phyloP scores from a whole-genome alignment of 169 alveolate genomes.

The Miamiensis avidus region DNA sequence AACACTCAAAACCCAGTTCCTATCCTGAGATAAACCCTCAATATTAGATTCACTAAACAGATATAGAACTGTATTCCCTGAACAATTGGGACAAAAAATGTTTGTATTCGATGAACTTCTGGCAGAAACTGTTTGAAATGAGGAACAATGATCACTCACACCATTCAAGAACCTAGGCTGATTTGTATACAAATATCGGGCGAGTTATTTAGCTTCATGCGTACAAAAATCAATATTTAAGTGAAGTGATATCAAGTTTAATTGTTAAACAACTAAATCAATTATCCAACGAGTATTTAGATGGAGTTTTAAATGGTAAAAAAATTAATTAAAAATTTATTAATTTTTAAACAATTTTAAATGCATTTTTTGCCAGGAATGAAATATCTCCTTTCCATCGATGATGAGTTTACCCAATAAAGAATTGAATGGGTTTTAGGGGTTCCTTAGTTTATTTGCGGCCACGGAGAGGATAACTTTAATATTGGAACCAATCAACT shows the following conservation, averaged over 20 bases:
- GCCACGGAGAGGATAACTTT: too few relatives aligned
- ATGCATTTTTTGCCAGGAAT: background rate
- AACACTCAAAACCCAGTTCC: background rate
- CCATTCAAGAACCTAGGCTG: slow-evolving; percentile 15
- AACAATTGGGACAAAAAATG: slow-evolving; percentile 14
- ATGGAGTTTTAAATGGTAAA: slow-evolving; percentile 29
- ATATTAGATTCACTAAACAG: slow-evolving; percentile 17
- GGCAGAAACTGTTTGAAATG: slow-evolving; percentile 13
- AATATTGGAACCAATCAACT: too few relatives aligned
- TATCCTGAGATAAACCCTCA: slow-evolving; percentile 28
- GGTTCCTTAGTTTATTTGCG: slow-evolving; percentile 24
- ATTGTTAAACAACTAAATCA: slow-evolving; percentile 30
- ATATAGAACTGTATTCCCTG: background rate
- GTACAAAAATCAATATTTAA: slow-evolving; percentile 21
- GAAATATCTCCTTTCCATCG: background rate
- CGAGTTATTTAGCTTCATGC: slow-evolving; percentile 28
- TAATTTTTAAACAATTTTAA: background rate
- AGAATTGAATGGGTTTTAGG: slow-evolving; percentile 57
- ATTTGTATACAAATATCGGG: background rate
- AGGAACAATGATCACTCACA: too few relatives aligned
- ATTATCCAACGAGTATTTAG: slow-evolving; percentile 28
- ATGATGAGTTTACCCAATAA: slow-evolving; percentile 7
- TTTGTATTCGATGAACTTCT: slow-evolving; percentile 1
- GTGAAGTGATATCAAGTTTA: slow-evolving; percentile 17
- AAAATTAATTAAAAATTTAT: slow-evolving; percentile 2